Base-by-base conservation (phyloP, 2,329 filamentous ascomycete species). In the Diaporthe citri region DNA sequence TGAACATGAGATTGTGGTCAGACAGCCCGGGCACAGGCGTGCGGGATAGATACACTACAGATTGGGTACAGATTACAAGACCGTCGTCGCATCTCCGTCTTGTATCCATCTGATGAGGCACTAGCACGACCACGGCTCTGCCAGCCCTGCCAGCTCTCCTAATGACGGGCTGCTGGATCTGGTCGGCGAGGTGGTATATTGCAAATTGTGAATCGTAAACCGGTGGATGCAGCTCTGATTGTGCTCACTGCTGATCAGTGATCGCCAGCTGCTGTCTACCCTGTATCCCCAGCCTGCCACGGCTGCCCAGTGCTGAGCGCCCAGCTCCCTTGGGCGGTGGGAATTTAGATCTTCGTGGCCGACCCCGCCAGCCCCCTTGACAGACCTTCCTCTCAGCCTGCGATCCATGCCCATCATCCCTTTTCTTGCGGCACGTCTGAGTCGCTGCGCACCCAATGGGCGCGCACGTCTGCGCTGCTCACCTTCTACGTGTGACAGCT, bases 311-410 rank as follows among this genome's bases (percentile, higher is more conserved):
- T 51, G 62, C 70, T 72, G 56, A 43, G 36, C 71, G 57, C 48
- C 51, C 34, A 56, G 71, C 71, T 72, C 71, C 71, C 71, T 72
- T 72, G 25, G 57, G 57, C 57, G 36, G n/a, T 52, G 60, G 71
- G 71, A 72, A 72, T 72, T 72, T 52, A 62, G 70, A 72, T 72
- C 46, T 55, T 56, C 57, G 57, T 41, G 34, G 71, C 20, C 57
- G 46, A 72, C 71, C 71, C 71, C 57, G 57, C 71, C 71, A 64
- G 71, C 71, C 71, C 64, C 71, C 71, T 72, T 72, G 71, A 55
- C 60, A 64, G 48, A 43, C n/a, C 25, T 55, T 55, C 4, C 41
- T 71, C 41, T 52, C 57, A 43, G 57, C 43, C 56, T 51, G 20
- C 43, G 9, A 60, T 41, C 55, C 66, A 56, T 70, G 56, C 56